Evolutionary conservation across 1,284 basidiomycete genomes (phyloP), one percentile per base, ranked within the genome.

Genomic region (Ceratobasidium sp.): DNA sequence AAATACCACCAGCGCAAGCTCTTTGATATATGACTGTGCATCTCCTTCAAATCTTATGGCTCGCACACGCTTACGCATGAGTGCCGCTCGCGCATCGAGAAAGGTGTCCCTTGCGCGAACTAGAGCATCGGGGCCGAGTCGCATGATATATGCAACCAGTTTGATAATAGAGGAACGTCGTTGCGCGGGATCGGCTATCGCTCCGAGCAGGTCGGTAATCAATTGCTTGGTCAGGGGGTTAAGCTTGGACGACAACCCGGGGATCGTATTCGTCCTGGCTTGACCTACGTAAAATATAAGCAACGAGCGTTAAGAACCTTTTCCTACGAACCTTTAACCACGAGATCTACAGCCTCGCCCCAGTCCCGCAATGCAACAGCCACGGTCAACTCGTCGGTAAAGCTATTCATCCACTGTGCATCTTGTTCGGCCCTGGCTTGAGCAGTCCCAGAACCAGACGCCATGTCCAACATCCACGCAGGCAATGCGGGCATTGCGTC

Each of bases 1-100:
- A 81, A 97, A 97, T 77, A 92, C 89, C 0, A 97, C 92, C 71
- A 95, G 87, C 0, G 93, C 90, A 54, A 97, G 86, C 81, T 96
- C 93, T 19, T 90, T 91, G 66, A 97, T 87, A 80, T 94, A 97
- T 68, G 91, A 86, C 6, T 89, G 88, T n/a, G 95, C 89, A 80
- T 97, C 92, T 0, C 97, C 97, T 81, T 98, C 96, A 80, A 97
- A 97, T 73, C 90, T 89, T 82, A 99, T 98, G 81, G 91, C 77
- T 57, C 97, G 87, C 15, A 95, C 90, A 52, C 95, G 89, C 62
- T 89, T 89, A 52, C 90, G 88, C 80, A 98, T 90, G 6, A 96
- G 88, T 59, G 92, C 89, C 0, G 90, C 88, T 11, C 97, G 89
- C 78, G 95, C 93, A 2, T 89, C 86, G 7, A 99, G 86, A 84